Percentiles rank a stretch among this genome's conserved stretches.
These are phyloP conservation scores for Cyclocybe cylindracea DNA, from an alignment of 768 basidiomycete species.

Conservation along the genomic window DNA sequence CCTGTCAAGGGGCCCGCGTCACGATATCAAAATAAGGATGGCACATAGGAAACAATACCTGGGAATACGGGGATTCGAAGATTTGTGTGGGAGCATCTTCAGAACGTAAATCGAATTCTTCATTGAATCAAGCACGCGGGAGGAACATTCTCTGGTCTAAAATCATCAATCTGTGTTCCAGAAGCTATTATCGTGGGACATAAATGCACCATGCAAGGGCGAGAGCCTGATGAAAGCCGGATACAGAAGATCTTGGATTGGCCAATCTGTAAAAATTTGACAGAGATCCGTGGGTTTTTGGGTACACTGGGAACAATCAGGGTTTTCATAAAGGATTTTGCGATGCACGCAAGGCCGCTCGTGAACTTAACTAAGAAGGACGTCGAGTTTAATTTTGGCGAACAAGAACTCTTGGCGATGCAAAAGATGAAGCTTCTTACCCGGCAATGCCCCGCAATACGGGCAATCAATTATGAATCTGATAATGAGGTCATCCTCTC, in stretches of 20 bases:
- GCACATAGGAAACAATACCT: conserved; percentile 18
- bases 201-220: conserved; percentile 31
- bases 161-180: conserved; percentile 16
- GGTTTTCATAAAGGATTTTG: conserved; percentile 29
- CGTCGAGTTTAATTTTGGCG: conserved; percentile 26
- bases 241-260: conserved; percentile 24
- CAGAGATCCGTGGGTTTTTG: conserved; percentile 24
- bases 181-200: conserved; percentile 22
- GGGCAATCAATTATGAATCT: conserved; percentile 10
- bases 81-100: conserved; percentile 10
- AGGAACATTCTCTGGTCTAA: no score
- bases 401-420: conserved; percentile 16
- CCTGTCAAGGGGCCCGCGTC: conserved; percentile 21
- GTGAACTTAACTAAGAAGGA: conserved; percentile 24
- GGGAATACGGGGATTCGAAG: conserved; percentile 10
- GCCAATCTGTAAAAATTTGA: no score
- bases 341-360: conserved; percentile 15
- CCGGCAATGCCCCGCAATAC: conserved; percentile 5
- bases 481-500: conserved; percentile 10
- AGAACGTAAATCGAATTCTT: conserved; percentile 28
- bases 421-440: conserved; percentile 1
- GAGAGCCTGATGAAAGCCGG: conserved; percentile 18
- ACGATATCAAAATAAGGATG: conserved; percentile 15
- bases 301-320: conserved; percentile 21
- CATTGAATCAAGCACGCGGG: no score